Percentiles rank a stretch among this genome's conserved stretches.
phyloP scores from a whole-genome alignment of 768 basidiomycete species.

The Artomyces pyxidatus region DNA sequence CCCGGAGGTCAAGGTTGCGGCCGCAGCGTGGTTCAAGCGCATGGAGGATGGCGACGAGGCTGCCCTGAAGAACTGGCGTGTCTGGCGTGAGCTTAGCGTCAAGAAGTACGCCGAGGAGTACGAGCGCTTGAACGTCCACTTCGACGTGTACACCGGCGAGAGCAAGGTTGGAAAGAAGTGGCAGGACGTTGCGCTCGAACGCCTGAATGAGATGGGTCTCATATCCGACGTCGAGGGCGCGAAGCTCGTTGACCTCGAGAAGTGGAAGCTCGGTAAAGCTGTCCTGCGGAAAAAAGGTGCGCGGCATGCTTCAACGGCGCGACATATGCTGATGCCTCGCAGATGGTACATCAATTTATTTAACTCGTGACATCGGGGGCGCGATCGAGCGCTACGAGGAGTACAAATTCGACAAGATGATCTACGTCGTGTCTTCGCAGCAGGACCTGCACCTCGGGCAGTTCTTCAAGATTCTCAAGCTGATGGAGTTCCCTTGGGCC shows the following conservation, averaged over 20 bases:
- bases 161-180: constrained; percentile 66
- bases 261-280: constrained; percentile 88
- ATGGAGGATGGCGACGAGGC: constrained; percentile 91
- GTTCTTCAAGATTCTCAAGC: constrained; percentile 86
- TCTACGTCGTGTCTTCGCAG: constrained; percentile 85
- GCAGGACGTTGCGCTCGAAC: constrained; percentile 64
- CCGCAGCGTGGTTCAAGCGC: constrained; percentile 83
- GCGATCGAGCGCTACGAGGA: constrained; percentile 89
- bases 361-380: constrained; percentile 92
- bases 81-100: constrained; percentile 88
- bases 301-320: constrained; percentile 11
- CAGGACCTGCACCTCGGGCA: constrained; percentile 85
- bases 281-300: constrained; percentile 80
- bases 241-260: constrained; percentile 78
- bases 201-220: constrained; percentile 63
- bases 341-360: constrained; percentile 93
- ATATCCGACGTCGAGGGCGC: constrained; percentile 75
- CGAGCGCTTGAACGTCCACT: constrained; percentile 79
- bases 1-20: constrained; percentile 63
- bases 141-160: constrained; percentile 91
- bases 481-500: constrained; percentile 90
- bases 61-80: constrained; percentile 81
- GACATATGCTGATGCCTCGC: neutral
- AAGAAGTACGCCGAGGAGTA: constrained; percentile 87
- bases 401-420: constrained; percentile 88